Base-by-base conservation (phyloP, 495 filamentous ascomycete species). In the Trypethelium eluteriae region DNA sequence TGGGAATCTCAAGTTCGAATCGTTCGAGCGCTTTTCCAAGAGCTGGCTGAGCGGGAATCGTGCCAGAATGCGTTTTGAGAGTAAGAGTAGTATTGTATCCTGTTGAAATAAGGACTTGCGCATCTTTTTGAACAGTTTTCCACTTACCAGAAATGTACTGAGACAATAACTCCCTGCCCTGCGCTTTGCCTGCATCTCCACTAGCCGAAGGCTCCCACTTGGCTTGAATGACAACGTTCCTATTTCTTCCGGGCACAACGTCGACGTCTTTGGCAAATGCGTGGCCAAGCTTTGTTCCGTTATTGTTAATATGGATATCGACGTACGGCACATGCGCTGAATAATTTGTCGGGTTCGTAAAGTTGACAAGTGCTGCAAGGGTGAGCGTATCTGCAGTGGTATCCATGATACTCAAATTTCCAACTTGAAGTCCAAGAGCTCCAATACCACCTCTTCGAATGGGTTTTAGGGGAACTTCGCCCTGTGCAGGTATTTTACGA, bases 271-370 rank as follows among this genome's bases (percentile, higher is more conserved):
- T 77, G 2, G 85, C 82, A 1, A 80, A 87, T 6, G 87, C 84
- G 75, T 93, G 88, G 62, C 89, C 94, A 14, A 98, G 77, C 11
- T 87, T 72, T 0, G 89, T 88, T 35, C 78, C 84, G 70, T 96
- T 94, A 74, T 81, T 86, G 38, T 89, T 73, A 39, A 98, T 72
- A 66, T 91, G 81, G 44, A 96, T 79, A 72, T 91, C 90, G 59
- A 89, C 70, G 67, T 86, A 93, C 9, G 94, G 93, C 47, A 98
- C 78, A 25, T 80, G 79, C 0, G 89, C 91, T 35, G 89, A 86
- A 75, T 96, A 96, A 0, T 86, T 79, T 1, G 92, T 95, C 2
- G 94, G 94, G 72, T 98, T 98, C 2, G 89, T 93, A 67, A 96
- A 79, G 73, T 93, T 94, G 66, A 95, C 78, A 32, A 72, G 77